A percentile compares a stretch with the other conserved stretches of the same genome.
Conservation (phyloP, 306 rosid genomes). For the Cyclanthera cordifolia region DNA sequence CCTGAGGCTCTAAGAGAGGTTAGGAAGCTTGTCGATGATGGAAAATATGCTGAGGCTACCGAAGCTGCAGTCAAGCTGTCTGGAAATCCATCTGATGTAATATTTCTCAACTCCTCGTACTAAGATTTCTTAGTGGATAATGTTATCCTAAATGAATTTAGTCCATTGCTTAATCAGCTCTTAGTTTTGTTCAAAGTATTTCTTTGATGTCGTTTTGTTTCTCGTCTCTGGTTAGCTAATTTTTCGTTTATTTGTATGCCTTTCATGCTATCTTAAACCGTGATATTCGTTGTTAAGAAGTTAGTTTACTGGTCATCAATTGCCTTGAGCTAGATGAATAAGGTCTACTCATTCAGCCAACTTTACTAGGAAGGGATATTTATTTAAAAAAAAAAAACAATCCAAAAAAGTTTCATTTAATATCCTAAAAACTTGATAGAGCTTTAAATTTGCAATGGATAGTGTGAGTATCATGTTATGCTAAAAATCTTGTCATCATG, state of each 20-base stretch:
- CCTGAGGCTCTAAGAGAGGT: conserved; percentile 55
- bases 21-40: conserved; percentile 65
- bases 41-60: conserved; percentile 63
- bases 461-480: neutral
- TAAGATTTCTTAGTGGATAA: neutral
- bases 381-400: too few species aligned
- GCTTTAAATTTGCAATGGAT: too few species aligned
- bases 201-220: neutral
- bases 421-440: too few species aligned
- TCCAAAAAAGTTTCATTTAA: too few species aligned
- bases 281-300: too few species aligned
- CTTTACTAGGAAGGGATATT: too few species aligned
- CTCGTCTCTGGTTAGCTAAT: neutral
- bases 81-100: conserved; percentile 53
- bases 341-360: too few species aligned
- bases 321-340: too few species aligned
- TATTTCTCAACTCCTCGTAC: conserved; percentile 1
- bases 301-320: too few species aligned
- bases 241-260: neutral
- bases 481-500: conserved; percentile 20
- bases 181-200: neutral
- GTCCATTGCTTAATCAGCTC: neutral
- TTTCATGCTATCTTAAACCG: neutral
- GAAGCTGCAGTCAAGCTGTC: conserved; percentile 53
- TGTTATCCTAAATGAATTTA: neutral